A percentile compares a stretch with the other conserved stretches of the same genome.
Conservation (phyloP, 2,329 filamentous ascomycete genomes). For the Fusarium sp. region DNA sequence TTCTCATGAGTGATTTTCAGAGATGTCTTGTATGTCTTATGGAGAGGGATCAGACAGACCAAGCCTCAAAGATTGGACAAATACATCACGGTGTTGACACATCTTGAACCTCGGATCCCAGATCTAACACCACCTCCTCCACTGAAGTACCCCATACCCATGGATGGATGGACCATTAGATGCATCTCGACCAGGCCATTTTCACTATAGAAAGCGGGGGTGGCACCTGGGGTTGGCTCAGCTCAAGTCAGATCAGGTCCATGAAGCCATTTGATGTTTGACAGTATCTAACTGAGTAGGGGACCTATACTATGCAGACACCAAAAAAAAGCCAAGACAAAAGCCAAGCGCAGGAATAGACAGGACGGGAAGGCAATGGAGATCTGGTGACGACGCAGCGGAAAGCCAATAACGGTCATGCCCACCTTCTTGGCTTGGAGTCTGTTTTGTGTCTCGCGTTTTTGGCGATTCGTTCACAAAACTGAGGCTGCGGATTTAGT, state of each 20-base stretch:
- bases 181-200: constrained; percentile 23
- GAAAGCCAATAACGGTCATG: constrained; percentile 10
- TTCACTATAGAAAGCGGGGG: constrained; percentile 31
- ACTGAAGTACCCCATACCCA: constrained; percentile 26
- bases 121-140: constrained; percentile 22
- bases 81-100: too few species aligned
- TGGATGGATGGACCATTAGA: constrained; percentile 3
- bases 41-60: background rate
- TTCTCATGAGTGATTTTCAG: background rate
- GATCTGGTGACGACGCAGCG: constrained; percentile 5
- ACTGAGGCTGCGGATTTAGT: constrained; percentile 3
- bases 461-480: constrained; percentile 18
- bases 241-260: constrained; percentile 4
- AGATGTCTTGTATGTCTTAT: background rate
- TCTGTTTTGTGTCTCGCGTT: constrained; percentile 1
- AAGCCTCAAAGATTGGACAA: background rate
- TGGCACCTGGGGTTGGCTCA: constrained; percentile 31
- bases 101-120: constrained; percentile 10
- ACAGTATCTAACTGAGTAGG: too few species aligned
- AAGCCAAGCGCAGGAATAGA: constrained; percentile 7
- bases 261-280: constrained; percentile 20
- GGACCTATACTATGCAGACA: background rate
- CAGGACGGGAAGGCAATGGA: constrained; percentile 1
- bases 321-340: constrained; percentile 17
- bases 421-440: constrained; percentile 7